Base-by-base conservation (phyloP, 768 basidiomycete genomes). In the Amanita fuliginea region DNA sequence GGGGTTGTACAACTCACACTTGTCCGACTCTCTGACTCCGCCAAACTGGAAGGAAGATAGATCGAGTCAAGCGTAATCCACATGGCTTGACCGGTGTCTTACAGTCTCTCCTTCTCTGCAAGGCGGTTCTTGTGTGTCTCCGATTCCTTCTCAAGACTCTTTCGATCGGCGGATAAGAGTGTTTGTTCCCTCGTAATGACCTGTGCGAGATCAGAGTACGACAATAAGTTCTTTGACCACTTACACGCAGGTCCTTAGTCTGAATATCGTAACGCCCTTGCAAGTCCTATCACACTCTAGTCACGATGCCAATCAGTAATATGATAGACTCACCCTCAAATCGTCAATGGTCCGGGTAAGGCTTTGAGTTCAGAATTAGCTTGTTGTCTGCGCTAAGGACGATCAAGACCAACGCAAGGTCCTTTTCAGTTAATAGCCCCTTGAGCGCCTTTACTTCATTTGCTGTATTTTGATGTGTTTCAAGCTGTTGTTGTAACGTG, bases 41-140 rank as follows among this genome's bases (percentile, higher is more conserved):
- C 24, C 7, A 48, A 34, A 41, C 49, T 50, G 21, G 24, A 11
- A 24, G 13, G 21, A 10, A 43, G 24, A 18, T 24, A 41, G 9
- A 11, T 13, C 30, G 21, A 24, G 24, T 40, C 35, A 28, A 21
- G 9, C 10, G 44, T 32, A 5, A 35, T 16, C n/a, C 7, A 16
- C n/a, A 21, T 33, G 5, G 8, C 7, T 9, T 21, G 18, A 16
- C 19, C 13, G 7, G 19, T 18, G n/a, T 16, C 47, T 49, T 41
- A 32, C 47, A 41, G n/a, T 40, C 30, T 39, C 16, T 39, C 37
- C 11, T 40, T 49, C 47, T 41, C 47, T 18, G 41, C 18, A 35
- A 34, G 11, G 3, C 24, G 9, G 6, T 22, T 18, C 13, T 13
- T 47, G 34, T 24, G 14, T 28, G 19, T 10, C n/a, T 18, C 40